Conservation (phyloP, 345 rosid genomes). For the Brassica carinata region DNA sequence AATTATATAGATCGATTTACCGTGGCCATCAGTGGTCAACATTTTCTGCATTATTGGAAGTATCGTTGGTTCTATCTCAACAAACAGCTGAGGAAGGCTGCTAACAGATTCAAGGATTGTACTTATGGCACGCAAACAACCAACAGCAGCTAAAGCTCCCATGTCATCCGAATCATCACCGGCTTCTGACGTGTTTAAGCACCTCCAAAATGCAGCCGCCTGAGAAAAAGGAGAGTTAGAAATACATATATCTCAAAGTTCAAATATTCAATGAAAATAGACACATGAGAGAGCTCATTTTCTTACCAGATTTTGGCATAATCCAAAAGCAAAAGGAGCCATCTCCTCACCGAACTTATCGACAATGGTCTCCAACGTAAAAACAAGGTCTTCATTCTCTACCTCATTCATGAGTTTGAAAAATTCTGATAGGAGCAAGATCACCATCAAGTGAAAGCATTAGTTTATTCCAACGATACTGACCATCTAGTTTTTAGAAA, state of each 20-base stretch:
- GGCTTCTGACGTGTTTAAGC: conserved; percentile 3
- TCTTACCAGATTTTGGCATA: conserved; percentile 2
- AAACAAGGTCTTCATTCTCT: not conserved
- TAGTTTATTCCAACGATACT: not conserved
- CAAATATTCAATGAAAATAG: not conserved
- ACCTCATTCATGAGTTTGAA: conserved; percentile 88
- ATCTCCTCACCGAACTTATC: conserved; percentile 1
- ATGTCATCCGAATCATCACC: not conserved
- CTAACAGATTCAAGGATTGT: conserved; percentile 1
- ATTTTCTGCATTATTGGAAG: conserved; percentile 2
- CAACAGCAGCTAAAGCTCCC: conserved; percentile 1
- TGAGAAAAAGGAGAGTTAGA: not conserved
- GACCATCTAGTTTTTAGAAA: not conserved
- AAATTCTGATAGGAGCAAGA: conserved; percentile 56
- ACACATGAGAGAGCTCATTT: not conserved
- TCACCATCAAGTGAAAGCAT: conserved; percentile 1
- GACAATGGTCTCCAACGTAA: not conserved
- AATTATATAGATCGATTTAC: not conserved
- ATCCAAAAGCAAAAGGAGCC: not conserved
- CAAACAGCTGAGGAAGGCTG: not conserved
- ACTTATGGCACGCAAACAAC: conserved; percentile 3
- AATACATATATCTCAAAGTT: not conserved
- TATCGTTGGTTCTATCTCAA: not conserved
- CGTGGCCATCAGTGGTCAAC: not conserved
- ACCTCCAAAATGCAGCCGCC: conserved; percentile 1